Evolutionary conservation across 345 rosid genomes (phyloP), one percentile per base, ranked within the genome.

Genomic region (Pistacia vera): DNA sequence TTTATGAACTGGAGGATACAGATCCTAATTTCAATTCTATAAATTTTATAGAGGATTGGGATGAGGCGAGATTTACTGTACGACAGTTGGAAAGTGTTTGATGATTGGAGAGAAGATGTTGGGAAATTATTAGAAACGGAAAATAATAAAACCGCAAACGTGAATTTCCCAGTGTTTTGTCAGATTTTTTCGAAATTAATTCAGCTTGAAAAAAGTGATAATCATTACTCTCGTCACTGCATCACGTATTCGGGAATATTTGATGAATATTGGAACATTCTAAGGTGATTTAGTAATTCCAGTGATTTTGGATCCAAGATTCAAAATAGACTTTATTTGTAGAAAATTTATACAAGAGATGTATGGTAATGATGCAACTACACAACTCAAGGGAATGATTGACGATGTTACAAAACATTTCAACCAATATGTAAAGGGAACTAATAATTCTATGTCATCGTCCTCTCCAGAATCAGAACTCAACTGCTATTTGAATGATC

Each of bases 31-130:
- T 25, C 25, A 25, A 25, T 25, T 64, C 25, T 5, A 18, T 25
- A 25, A 52, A 68, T 30, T 16, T 68, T 33, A 52, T 46, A 16
- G 25, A 69, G 13, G 13, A 54, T 52, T 70, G 73, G 63, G 73
- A 36, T 11, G 11, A 56, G 11, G 73, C 73, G 63, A 70, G 9
- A 3, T 3, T 9, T 8, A 3, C 17, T 12, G 5, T 68, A 20
- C 3, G 1, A 51, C 41, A 3, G 4, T n/a, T 56, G 9, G 4
- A n/a, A 36, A 18, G n/a, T 1, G 0, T 25, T 25, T 0, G 25
- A 25, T 25, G 25, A 25, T 25, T 25, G 25, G 25, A 4, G 2
- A 38, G 6, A 4, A 4, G 6, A 17, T 2, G 2, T 1, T 13
- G 2, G 2, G 12, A 25, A 5, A 8, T 57, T 70, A 0, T 6